Percentiles rank a stretch among this genome's conserved stretches.
Evolutionary conservation across 192 early-diverging fungal genomes (phyloP).

Genomic region (Anaeromyces robustus): DNA sequence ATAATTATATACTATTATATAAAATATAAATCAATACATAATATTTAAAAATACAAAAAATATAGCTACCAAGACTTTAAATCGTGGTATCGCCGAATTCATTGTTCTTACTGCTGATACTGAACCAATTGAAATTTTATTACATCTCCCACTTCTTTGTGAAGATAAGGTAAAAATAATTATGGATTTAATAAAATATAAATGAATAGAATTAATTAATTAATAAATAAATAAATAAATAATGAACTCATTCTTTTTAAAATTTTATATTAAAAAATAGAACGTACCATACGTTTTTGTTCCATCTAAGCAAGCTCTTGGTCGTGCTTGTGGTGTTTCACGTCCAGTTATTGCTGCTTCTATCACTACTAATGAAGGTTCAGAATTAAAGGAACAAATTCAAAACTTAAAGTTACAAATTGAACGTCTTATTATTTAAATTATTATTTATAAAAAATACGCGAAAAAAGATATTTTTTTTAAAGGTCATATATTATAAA

Average conservation of each 20-base stretch:
- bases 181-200: no score
- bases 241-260: neutral
- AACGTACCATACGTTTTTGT: slow-evolving; percentile 99
- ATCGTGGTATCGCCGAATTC: slow-evolving; percentile 97
- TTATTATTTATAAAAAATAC: neutral
- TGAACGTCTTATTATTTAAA: slow-evolving; percentile 81
- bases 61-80: slow-evolving; percentile 89
- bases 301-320: slow-evolving; percentile 87
- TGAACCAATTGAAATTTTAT: slow-evolving; percentile 91
- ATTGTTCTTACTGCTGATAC: slow-evolving; percentile 98
- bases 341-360: slow-evolving; percentile 82
- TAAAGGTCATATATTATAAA: no score
- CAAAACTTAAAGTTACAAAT: slow-evolving; percentile 77
- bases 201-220: no score
- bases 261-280: slow-evolving; percentile 10
- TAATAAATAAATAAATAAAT: no score
- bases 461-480: no score
- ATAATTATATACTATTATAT: no score
- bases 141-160: slow-evolving; percentile 93
- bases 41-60: neutral
- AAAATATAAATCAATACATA: no score
- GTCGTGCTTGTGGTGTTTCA: slow-evolving; percentile 94
- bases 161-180: slow-evolving; percentile 67
- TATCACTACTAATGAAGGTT: slow-evolving; percentile 94
- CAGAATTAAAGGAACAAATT: slow-evolving; percentile 88